These are phyloP conservation scores for Cucumis cinereus DNA, from an alignment of 306 rosid genomes.

Conservation along the genomic window DNA sequence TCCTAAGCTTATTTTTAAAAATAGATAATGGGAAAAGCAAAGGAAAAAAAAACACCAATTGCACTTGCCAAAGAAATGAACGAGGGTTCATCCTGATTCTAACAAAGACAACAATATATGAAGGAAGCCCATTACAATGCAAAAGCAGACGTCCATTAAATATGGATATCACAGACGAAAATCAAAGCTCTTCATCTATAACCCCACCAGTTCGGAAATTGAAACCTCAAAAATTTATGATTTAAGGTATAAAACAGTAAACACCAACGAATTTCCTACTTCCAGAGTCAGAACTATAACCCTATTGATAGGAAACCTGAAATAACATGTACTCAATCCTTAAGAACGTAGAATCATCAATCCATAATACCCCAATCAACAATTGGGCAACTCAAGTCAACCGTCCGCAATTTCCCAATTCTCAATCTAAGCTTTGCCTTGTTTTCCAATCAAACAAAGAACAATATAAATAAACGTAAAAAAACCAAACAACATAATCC, in stretches of 20 bases:
- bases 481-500: neutral
- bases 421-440: neutral
- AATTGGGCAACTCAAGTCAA: neutral
- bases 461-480: neutral
- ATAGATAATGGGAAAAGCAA: neutral
- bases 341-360: neutral
- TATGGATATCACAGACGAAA: neutral
- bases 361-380: neutral
- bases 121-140: neutral
- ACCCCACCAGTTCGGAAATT: neutral
- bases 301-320: neutral
- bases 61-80: neutral
- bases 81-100: neutral
- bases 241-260: neutral
- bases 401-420: neutral
- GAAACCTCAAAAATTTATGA: neutral
- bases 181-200: neutral
- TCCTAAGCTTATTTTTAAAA: neutral
- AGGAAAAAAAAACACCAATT: neutral
- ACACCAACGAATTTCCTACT: neutral
- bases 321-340: neutral
- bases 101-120: neutral
- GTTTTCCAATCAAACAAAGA: neutral
- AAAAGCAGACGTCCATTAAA: neutral
- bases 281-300: neutral